phyloP scores from a whole-genome alignment of 2,329 filamentous ascomycete species.

The Botrytis deweyae region DNA sequence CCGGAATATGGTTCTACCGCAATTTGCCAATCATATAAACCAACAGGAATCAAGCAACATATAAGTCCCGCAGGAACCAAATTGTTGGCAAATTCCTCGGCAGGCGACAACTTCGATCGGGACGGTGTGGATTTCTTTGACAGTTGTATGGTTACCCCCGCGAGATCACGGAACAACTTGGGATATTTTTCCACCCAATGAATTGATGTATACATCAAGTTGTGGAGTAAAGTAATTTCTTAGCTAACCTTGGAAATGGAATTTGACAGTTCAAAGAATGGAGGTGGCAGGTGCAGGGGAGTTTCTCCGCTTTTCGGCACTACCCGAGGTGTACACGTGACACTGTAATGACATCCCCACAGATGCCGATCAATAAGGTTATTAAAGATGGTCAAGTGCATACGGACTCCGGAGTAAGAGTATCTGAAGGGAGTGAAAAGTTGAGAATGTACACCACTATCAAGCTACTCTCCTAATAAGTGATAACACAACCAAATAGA shows the following conservation, averaged over 20 bases:
- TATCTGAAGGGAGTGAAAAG: not conserved
- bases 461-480: not conserved
- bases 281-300: slow-evolving; percentile 8
- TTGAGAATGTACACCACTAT: not conserved
- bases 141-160: not conserved
- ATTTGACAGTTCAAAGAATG: slow-evolving; percentile 6
- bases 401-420: not conserved
- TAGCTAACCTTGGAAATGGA: not conserved
- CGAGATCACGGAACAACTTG: not conserved
- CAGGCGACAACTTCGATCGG: slow-evolving; percentile 1
- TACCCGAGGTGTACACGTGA: not conserved
- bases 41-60: not conserved
- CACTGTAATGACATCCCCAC: not conserved
- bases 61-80: not conserved
- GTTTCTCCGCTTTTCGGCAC: slow-evolving; percentile 8
- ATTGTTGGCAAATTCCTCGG: not conserved
- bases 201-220: not conserved
- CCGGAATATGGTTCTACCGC: slow-evolving; percentile 2
- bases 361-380: not conserved
- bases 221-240: not conserved
- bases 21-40: not conserved
- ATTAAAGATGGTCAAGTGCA: not conserved
- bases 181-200: slow-evolving; percentile 4
- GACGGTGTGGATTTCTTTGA: not conserved
- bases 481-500: not conserved